Base-by-base conservation (phyloP, 305 asterid genomes). In the Fraxinus latifolia region DNA sequence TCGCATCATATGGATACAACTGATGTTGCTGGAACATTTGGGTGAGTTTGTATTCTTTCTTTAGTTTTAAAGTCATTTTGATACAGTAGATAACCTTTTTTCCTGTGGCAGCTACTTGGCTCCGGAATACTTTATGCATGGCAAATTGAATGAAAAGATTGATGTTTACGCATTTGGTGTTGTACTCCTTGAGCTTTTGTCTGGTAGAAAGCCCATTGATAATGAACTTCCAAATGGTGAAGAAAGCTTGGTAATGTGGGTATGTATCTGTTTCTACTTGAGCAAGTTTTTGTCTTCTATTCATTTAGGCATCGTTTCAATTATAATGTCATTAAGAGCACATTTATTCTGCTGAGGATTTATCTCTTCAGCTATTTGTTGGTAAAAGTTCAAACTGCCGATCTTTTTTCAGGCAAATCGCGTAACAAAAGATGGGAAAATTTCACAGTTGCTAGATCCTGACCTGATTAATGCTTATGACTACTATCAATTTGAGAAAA, bases 111-210 rank as follows among this genome's bases (percentile, higher is more conserved):
- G 98, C 84, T 95, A 93, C 87, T 87, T 95, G 90, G 98, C 97
- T 82, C 97, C 98, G 0, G 98, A 95, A 79, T 92, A 95, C 84
- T 88, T 95, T 85, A 83, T 91, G 93, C 94, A 93, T 76, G 99
- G 96, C 58, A 92, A 91, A 87, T 84, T 91, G 75, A 90, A 85
- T 39, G 92, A 93, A 39, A 91, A 91, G 81, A 87, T 95, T 81
- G 99, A 95, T 86, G 91, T 92, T 77, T 95, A 90, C 83, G 97
- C 99, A 76, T 95, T 90, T 85, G 99, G 99, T 31, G 97, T 95
- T 72, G 98, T 95, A 67, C 97, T 95, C 53, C 97, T 95, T 65
- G 98, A 95, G 91, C 93, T 95, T 80, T 83, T 95, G 77, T 90
- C 98, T 4, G 97, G 98, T 34, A 88, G 93, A 86, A 93, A 90